Evolutionary conservation across 2,329 filamentous ascomycete species (phyloP).

Genomic region (Fusarium humuli): DNA sequence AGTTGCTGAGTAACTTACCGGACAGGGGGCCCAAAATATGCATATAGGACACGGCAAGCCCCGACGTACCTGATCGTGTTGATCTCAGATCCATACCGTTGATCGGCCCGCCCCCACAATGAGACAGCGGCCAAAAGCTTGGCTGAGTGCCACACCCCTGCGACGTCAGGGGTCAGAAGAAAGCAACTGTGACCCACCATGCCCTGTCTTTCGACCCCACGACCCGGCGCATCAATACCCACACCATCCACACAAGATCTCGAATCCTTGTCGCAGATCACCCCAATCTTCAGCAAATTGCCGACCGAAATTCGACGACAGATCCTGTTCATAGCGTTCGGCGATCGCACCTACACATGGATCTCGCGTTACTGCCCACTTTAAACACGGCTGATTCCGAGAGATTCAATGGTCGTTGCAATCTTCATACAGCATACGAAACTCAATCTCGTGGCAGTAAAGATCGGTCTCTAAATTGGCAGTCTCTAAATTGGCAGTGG

Average conservation of each 20-base stretch:
- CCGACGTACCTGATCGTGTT: rapidly evolving
- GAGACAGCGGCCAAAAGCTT: background rate
- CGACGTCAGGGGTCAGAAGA: background rate
- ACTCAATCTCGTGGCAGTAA: rapidly evolving
- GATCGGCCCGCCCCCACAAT: background rate
- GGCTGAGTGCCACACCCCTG: rapidly evolving
- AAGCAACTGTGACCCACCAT: background rate
- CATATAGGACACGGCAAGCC: background rate
- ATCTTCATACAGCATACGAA: background rate
- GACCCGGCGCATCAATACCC: background rate
- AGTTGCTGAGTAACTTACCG: no score
- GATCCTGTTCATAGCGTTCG: background rate
- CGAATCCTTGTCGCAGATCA: background rate
- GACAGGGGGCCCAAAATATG: no score
- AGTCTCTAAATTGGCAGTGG: background rate
- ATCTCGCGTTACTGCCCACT: background rate
- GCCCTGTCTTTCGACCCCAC: background rate
- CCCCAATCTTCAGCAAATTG: background rate
- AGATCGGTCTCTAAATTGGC: background rate
- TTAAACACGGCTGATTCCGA: background rate
- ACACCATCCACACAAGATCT: background rate
- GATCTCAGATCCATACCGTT: rapidly evolving
- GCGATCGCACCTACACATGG: background rate
- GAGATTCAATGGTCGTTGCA: rapidly evolving
- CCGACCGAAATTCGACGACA: background rate